A percentile compares a stretch with the other conserved stretches of the same genome.
These are phyloP conservation scores for Cucurbitaria berberidis DNA, from an alignment of 2,329 filamentous ascomycete species.

Conservation along the genomic window DNA sequence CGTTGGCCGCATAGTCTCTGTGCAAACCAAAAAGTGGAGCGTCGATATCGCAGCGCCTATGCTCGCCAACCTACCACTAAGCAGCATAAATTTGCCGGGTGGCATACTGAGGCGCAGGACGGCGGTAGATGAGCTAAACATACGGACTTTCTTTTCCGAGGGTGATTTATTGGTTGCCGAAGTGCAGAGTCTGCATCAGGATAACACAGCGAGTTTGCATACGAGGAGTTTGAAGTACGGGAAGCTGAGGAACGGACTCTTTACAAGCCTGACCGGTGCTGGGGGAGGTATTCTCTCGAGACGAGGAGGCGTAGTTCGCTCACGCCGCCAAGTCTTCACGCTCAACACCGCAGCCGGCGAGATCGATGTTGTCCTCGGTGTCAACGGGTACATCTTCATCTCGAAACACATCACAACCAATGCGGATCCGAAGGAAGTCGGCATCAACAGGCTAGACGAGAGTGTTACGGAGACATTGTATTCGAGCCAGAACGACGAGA, in stretches of 20 bases:
- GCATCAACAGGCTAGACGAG: conserved; percentile 88
- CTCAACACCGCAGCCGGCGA: conserved; percentile 64
- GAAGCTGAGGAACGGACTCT: conserved; percentile 91
- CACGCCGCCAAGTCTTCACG: conserved; percentile 87
- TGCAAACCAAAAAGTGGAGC: conserved; percentile 92
- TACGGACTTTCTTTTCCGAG: conserved; percentile 95
- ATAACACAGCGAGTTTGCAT: conserved; percentile 86
- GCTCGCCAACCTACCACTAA: conserved; percentile 83
- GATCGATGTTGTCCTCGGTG: conserved; percentile 86
- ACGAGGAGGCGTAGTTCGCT: conserved; percentile 78
- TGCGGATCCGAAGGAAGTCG: conserved; percentile 60
- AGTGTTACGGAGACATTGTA: conserved; percentile 84
- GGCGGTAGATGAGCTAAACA: conserved; percentile 95
- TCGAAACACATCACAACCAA: conserved; percentile 75
- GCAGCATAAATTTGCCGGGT: conserved; percentile 91
- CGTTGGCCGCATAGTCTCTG: conserved; percentile 89
- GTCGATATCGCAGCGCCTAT: conserved; percentile 91
- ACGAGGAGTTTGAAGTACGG: conserved; percentile 92
- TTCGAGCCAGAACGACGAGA: conserved; percentile 91
- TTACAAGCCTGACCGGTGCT: conserved; percentile 79
- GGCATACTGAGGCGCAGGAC: conserved; percentile 91
- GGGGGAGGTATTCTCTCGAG: conserved; percentile 64
- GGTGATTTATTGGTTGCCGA: conserved; percentile 94
- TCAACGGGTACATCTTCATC: conserved; percentile 98
- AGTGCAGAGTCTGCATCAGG: conserved; percentile 85